phyloP scores from a whole-genome alignment of 2,329 filamentous ascomycete species.

The Arachnomyces sp. region DNA sequence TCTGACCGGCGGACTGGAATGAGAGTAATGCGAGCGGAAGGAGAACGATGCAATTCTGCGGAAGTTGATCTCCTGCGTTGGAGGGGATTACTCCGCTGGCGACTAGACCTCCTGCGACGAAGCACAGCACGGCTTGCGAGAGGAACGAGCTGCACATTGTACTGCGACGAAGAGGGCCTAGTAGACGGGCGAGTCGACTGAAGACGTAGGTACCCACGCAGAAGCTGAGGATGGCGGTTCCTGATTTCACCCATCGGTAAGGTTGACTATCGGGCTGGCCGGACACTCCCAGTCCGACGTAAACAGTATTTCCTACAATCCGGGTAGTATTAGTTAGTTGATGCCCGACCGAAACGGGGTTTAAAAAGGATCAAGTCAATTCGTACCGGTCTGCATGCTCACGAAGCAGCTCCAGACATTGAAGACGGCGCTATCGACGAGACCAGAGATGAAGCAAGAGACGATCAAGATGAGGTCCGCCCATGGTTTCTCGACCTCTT shows the following conservation, averaged over 20 bases:
- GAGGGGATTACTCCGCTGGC: slow-evolving; percentile 13
- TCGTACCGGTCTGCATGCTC: slow-evolving; percentile 21
- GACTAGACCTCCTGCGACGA: slow-evolving; percentile 15
- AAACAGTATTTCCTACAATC: slow-evolving; percentile 20
- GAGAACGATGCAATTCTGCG: slow-evolving; percentile 8
- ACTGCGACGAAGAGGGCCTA: slow-evolving; percentile 14
- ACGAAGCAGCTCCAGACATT: slow-evolving; percentile 22
- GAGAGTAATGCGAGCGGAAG: slow-evolving; percentile 19
- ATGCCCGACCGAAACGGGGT: neutral
- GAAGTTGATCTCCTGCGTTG: slow-evolving; percentile 3
- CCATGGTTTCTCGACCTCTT: neutral
- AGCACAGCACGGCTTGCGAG: slow-evolving; percentile 17
- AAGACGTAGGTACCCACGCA: slow-evolving; percentile 19
- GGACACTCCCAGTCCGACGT: slow-evolving; percentile 18
- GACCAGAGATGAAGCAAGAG: slow-evolving; percentile 18
- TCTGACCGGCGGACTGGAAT: slow-evolving; percentile 21
- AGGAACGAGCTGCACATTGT: slow-evolving; percentile 18
- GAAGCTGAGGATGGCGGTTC: slow-evolving; percentile 19
- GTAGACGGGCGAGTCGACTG: slow-evolving; percentile 16
- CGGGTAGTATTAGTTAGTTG: too few relatives aligned
- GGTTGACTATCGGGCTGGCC: slow-evolving; percentile 17
- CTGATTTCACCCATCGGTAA: slow-evolving; percentile 19
- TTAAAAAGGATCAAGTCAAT: neutral
- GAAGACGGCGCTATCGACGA: slow-evolving; percentile 21
- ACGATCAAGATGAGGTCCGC: slow-evolving; percentile 3